Evolutionary conservation across 345 rosid genomes (phyloP).

Genomic region (Populus tremula): DNA sequence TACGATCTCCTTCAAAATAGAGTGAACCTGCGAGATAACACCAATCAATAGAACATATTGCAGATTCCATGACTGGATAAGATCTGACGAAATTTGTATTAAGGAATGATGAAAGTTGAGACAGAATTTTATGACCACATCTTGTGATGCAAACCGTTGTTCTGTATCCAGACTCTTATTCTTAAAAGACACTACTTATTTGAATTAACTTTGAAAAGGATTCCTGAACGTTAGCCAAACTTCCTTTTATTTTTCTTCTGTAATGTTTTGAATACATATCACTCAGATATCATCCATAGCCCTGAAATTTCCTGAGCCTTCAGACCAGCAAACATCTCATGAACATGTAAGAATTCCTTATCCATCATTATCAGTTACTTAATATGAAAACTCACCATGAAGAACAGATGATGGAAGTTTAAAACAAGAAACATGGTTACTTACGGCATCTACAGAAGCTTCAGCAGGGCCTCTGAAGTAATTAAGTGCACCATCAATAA

Average conservation of each 20-base stretch:
- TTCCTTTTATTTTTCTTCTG: too few species aligned
- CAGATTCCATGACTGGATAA: background rate
- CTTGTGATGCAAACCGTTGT: background rate
- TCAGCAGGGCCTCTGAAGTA: slow-evolving; percentile 70
- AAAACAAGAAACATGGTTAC: slow-evolving; percentile 10
- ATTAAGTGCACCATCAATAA: slow-evolving; percentile 55
- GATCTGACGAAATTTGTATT: too few species aligned
- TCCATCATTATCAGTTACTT: background rate
- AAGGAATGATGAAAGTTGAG: background rate
- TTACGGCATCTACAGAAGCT: slow-evolving; percentile 76
- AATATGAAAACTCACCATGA: background rate
- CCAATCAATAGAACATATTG: background rate
- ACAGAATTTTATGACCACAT: background rate
- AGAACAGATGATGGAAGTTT: background rate
- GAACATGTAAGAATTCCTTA: background rate
- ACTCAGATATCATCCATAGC: background rate
- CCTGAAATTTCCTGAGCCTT: background rate
- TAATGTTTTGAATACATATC: background rate
- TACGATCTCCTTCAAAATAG: slow-evolving; percentile 58
- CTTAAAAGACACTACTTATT: background rate
- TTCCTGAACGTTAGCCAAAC: too few species aligned
- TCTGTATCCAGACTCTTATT: background rate
- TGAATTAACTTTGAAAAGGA: background rate
- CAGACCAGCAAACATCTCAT: background rate
- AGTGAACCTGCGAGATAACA: slow-evolving; percentile 50